These are phyloP conservation scores for Flagelloscypha sp. DNA, from an alignment of 768 basidiomycete genomes.

Conservation along the genomic window DNA sequence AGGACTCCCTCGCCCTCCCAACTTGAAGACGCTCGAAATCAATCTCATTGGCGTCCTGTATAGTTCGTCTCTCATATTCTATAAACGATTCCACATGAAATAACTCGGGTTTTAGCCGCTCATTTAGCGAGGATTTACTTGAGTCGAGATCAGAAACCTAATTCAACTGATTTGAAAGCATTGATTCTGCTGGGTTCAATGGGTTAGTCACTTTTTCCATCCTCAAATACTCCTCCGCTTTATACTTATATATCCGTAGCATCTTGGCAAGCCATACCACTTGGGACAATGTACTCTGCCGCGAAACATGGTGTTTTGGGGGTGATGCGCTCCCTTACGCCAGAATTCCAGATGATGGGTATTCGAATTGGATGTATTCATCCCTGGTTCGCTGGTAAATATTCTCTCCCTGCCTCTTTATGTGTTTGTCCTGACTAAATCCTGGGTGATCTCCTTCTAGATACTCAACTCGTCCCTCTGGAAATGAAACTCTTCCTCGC, in stretches of 20 bases:
- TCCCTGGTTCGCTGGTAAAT: slow-evolving; percentile 22
- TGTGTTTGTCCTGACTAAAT: not conserved
- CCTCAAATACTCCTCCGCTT: not conserved
- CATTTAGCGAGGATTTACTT: not conserved
- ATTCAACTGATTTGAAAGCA: slow-evolving; percentile 40
- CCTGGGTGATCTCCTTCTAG: slow-evolving; percentile 9
- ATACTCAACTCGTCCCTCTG: slow-evolving; percentile 17
- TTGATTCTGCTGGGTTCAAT: slow-evolving; percentile 49
- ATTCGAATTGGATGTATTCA: slow-evolving; percentile 20
- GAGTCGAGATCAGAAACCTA: too few relatives aligned
- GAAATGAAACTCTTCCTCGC: slow-evolving; percentile 10
- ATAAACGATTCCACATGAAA: not conserved
- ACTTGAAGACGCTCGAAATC: slow-evolving; percentile 22
- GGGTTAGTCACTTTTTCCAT: slow-evolving; percentile 21
- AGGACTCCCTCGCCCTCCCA: slow-evolving; percentile 38
- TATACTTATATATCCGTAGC: slow-evolving; percentile 10
- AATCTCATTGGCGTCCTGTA: slow-evolving; percentile 23
- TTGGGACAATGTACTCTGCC: slow-evolving; percentile 18
- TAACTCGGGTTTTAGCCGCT: not conserved
- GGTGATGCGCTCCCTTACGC: slow-evolving; percentile 18
- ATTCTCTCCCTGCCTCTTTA: not conserved
- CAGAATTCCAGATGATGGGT: slow-evolving; percentile 8
- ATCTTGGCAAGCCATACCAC: slow-evolving; percentile 19
- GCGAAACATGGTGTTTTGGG: slow-evolving; percentile 25
- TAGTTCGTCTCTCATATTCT: slow-evolving; percentile 11